phyloP scores from a whole-genome alignment of 1,284 basidiomycete genomes.

The Cryptococcus sp. region DNA sequence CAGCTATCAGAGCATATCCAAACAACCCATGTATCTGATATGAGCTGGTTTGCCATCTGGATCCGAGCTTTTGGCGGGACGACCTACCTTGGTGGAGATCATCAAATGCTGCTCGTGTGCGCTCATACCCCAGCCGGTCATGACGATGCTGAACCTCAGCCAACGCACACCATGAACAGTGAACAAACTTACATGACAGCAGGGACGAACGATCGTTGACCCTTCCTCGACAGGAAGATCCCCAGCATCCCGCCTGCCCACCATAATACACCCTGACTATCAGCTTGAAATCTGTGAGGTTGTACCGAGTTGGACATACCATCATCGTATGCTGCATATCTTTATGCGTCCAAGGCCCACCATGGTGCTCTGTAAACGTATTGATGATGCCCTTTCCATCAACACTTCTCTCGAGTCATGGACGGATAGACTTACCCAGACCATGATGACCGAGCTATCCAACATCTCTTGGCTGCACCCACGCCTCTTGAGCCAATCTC shows the following conservation, averaged over 20 bases:
- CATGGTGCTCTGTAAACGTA: conserved; percentile 88
- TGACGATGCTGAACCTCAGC: conserved; percentile 57
- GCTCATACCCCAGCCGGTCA: conserved; percentile 94
- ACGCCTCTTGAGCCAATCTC: conserved; percentile 64
- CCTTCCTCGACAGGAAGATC: conserved; percentile 75
- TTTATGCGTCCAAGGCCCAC: conserved; percentile 74
- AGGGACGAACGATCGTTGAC: conserved; percentile 78
- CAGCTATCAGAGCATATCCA: conserved; percentile 78
- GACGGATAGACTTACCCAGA: conserved; percentile 60
- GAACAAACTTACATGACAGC: conserved; percentile 61
- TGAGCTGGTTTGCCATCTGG: too few species aligned
- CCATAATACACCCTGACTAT: too few species aligned
- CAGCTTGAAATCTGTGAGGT: too few species aligned
- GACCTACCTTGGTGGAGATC: conserved; percentile 67
- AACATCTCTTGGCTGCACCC: conserved; percentile 71
- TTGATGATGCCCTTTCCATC: conserved; percentile 58
- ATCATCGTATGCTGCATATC: conserved; percentile 86
- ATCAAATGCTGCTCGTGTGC: conserved; percentile 78
- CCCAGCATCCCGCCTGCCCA: conserved; percentile 87
- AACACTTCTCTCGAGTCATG: too few species aligned
- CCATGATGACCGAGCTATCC: conserved; percentile 81
- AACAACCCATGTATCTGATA: conserved; percentile 72
- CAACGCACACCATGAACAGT: background rate
- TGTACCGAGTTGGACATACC: conserved; percentile 9
- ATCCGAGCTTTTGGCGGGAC: background rate